Evolutionary conservation across 768 basidiomycete species (phyloP).

Genomic region (Termitomyces sp.): DNA sequence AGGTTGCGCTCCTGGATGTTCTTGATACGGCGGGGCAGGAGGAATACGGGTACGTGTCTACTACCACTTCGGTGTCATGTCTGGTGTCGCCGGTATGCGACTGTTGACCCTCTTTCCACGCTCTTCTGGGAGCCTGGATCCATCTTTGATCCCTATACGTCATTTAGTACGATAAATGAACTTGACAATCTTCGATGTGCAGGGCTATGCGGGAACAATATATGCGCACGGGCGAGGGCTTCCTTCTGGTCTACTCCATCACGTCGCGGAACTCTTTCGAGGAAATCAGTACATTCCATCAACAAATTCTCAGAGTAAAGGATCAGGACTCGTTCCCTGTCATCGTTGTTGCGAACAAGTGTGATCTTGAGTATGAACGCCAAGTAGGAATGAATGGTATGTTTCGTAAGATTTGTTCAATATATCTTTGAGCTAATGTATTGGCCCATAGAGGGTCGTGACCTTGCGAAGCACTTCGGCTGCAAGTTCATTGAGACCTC

Average conservation of each 20-base stretch:
- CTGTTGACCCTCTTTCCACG: background rate
- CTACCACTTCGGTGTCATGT: conserved; percentile 3
- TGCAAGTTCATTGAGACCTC: conserved; percentile 97
- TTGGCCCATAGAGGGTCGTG: conserved; percentile 80
- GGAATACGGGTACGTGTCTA: conserved; percentile 81
- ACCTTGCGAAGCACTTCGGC: conserved; percentile 91
- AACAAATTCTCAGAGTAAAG: conserved; percentile 95
- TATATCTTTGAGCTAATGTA: background rate
- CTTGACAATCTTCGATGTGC: conserved; percentile 10
- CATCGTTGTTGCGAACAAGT: conserved; percentile 97
- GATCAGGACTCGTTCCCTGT: conserved; percentile 95
- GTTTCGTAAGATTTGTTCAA: conserved; percentile 3
- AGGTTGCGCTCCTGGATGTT: conserved; percentile 95
- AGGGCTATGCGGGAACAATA: conserved; percentile 99
- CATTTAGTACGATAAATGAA: background rate
- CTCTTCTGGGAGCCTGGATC: background rate
- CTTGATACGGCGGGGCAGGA: conserved; percentile 98
- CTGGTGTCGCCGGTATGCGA: background rate
- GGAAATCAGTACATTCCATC: conserved; percentile 94
- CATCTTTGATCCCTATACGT: background rate
- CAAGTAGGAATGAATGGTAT: conserved; percentile 94
- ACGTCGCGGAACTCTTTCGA: conserved; percentile 98
- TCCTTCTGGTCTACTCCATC: conserved; percentile 96
- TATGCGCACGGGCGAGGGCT: conserved; percentile 98
- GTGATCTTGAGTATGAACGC: conserved; percentile 92